Evolutionary conservation across 305 asterid genomes (phyloP).

Genomic region (Fraxinus paxiana): DNA sequence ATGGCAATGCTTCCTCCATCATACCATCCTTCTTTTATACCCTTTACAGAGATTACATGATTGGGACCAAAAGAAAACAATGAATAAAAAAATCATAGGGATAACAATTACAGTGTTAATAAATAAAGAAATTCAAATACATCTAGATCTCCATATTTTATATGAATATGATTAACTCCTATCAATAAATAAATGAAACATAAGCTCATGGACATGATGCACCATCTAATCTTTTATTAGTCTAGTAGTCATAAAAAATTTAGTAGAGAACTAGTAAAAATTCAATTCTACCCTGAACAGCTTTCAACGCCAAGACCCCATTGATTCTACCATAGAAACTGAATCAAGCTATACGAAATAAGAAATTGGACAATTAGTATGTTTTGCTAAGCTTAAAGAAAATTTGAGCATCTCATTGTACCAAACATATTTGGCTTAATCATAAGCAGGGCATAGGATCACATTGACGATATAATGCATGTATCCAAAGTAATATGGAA

Average conservation of each 20-base stretch:
- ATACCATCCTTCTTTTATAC: conserved; percentile 94
- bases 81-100: not conserved
- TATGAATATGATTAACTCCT: not conserved
- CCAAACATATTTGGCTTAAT: not conserved
- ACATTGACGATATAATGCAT: not conserved
- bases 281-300: not conserved
- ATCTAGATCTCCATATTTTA: conserved; percentile 14
- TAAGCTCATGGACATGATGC: not conserved
- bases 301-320: not conserved
- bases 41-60: conserved; percentile 38
- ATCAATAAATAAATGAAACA: not conserved
- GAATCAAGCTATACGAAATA: not conserved
- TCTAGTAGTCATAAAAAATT: not conserved
- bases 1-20: conserved; percentile 97
- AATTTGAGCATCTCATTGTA: not conserved
- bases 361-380: not conserved
- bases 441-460: conserved; percentile 5
- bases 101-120: not conserved
- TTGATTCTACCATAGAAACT: not conserved
- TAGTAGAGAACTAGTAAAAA: not conserved
- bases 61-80: conserved; percentile 14
- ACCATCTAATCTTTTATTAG: not conserved
- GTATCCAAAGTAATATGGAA: not conserved
- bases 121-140: not conserved
- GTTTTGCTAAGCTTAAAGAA: not conserved